A percentile compares a stretch with the other conserved stretches of the same genome.
Evolutionary conservation across 78 protist species (phyloP).

Genomic region (Ministeria vibrans): DNA sequence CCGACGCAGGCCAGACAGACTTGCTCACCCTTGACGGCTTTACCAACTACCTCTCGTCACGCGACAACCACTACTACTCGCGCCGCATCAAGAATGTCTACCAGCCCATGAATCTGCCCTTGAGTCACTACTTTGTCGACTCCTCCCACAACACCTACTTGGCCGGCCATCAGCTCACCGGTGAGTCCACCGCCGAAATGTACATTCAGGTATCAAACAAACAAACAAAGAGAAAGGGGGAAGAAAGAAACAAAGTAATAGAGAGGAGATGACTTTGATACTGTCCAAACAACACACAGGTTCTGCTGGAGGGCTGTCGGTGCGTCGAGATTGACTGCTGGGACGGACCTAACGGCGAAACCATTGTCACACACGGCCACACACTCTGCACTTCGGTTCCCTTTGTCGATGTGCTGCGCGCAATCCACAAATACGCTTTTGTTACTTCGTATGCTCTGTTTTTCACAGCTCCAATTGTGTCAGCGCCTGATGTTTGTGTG

Average conservation of each 20-base stretch:
- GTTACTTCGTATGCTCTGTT: too few relatives aligned
- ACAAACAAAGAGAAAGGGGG: too few relatives aligned
- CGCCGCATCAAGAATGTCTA: too few relatives aligned
- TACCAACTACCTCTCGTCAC: too few relatives aligned
- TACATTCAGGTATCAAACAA: too few relatives aligned
- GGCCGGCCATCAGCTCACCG: constrained; percentile 65
- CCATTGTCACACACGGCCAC: constrained; percentile 76
- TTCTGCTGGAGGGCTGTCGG: constrained; percentile 51
- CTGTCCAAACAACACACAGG: too few relatives aligned
- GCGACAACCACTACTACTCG: too few relatives aligned
- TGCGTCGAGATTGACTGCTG: constrained; percentile 78
- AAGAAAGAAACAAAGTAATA: too few relatives aligned
- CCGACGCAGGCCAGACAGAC: background rate
- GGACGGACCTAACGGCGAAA: constrained; percentile 76
- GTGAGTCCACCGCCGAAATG: constrained; percentile 17
- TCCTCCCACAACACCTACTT: constrained; percentile 85
- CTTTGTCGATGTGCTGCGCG: constrained; percentile 51
- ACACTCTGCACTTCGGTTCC: constrained; percentile 55
- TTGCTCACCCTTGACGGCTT: too few relatives aligned
- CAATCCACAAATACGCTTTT: constrained; percentile 55
- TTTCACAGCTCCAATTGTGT: too few relatives aligned
- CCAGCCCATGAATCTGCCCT: constrained; percentile 45
- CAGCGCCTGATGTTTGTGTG: too few relatives aligned
- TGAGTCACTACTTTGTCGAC: constrained; percentile 41
- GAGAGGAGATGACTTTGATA: too few relatives aligned